Evolutionary conservation across 2,329 filamentous ascomycete genomes (phyloP).

Genomic region (Nemania bipapillata): DNA sequence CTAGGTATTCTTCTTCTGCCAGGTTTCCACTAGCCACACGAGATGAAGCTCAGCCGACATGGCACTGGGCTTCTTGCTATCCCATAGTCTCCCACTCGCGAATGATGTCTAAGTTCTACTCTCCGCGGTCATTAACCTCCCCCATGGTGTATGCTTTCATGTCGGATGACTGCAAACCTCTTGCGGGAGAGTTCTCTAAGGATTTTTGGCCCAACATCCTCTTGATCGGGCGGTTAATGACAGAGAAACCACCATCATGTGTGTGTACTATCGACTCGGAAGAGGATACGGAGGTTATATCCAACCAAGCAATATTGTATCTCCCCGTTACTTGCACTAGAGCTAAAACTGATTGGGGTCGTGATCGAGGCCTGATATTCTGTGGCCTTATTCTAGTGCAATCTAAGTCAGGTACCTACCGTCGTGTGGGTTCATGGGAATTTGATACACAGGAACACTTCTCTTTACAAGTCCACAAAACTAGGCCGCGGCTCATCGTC

Average conservation of each 20-base stretch:
- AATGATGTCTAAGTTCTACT: background rate
- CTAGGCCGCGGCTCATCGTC: background rate
- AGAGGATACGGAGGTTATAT: background rate
- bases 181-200: background rate
- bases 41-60: background rate
- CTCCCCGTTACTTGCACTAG: background rate
- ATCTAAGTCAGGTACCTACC: slow-evolving; percentile 10
- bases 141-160: slow-evolving; percentile 22
- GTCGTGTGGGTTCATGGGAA: background rate
- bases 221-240: slow-evolving; percentile 14
- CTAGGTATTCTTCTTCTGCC: background rate
- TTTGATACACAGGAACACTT: no score
- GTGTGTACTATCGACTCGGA: background rate
- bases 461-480: no score
- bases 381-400: background rate
- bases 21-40: background rate
- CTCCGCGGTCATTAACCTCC: background rate
- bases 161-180: slow-evolving; percentile 11
- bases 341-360: no score
- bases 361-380: no score
- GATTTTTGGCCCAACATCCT: slow-evolving; percentile 12
- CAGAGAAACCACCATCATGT: background rate
- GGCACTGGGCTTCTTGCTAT: background rate
- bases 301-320: background rate
- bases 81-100: background rate